These are phyloP conservation scores for Naganishia cerealis DNA, from an alignment of 1,284 basidiomycete species.

Conservation along the genomic window DNA sequence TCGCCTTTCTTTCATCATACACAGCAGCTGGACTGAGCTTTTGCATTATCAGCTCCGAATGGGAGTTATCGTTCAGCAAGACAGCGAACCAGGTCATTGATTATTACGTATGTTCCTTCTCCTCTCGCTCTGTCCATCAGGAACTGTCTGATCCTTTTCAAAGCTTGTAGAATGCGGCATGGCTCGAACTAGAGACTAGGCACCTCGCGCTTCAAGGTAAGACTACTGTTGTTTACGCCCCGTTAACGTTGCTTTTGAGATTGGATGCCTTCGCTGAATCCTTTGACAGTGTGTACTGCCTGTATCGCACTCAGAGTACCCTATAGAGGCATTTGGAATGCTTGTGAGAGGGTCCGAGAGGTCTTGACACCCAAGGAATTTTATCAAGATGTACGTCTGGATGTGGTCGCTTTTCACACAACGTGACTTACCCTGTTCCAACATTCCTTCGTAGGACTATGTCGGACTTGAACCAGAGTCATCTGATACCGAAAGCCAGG, in stretches of 20 bases:
- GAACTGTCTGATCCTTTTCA: neutral
- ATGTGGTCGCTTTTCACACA: too few relatives aligned
- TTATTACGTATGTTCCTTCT: slow-evolving; percentile 10
- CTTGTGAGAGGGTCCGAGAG: slow-evolving; percentile 15
- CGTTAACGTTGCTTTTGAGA: too few relatives aligned
- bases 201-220: slow-evolving; percentile 19
- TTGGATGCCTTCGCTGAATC: too few relatives aligned
- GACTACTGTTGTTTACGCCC: neutral
- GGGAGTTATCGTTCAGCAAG: slow-evolving; percentile 7
- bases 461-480: slow-evolving; percentile 1
- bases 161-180: slow-evolving; percentile 5
- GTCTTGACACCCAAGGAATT: slow-evolving; percentile 21
- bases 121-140: neutral
- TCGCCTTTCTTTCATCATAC: neutral
- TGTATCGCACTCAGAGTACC: slow-evolving; percentile 23
- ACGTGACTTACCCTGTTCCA: neutral
- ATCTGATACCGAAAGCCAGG: neutral
- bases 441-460: neutral
- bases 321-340: slow-evolving; percentile 16
- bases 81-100: slow-evolving; percentile 20
- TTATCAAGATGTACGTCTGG: slow-evolving; percentile 26
- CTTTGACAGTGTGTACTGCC: slow-evolving; percentile 21
- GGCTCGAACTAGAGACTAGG: slow-evolving; percentile 13
- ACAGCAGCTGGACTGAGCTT: neutral
- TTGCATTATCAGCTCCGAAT: slow-evolving; percentile 1